These are phyloP conservation scores for Scutellaria barbata DNA, from an alignment of 257 asterid genomes.

Conservation along the genomic window DNA sequence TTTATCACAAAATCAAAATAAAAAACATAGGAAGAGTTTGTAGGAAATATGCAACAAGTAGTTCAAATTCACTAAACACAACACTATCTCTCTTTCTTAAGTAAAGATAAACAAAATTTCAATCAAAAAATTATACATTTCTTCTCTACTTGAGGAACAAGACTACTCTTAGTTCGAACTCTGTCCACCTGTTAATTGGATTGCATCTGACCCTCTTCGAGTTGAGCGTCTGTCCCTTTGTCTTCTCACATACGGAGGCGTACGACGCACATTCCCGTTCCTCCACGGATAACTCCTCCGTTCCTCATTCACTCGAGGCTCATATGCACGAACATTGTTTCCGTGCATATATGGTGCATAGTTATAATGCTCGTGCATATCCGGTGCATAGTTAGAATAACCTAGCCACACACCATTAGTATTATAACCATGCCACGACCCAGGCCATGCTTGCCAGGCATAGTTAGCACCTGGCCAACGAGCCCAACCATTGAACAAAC, in stretches of 20 bases:
- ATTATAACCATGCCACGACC: slow-evolving; percentile 41
- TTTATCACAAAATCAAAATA: too few relatives aligned
- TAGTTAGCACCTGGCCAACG: slow-evolving; percentile 30
- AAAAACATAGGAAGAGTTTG: too few relatives aligned
- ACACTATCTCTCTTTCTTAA: too few relatives aligned
- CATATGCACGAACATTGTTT: slow-evolving; percentile 17
- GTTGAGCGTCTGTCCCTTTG: not conserved
- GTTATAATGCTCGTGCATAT: slow-evolving; percentile 25
- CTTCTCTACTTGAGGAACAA: slow-evolving; percentile 7
- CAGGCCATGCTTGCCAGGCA: not conserved
- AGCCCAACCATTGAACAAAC: not conserved
- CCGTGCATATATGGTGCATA: not conserved
- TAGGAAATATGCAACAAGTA: too few relatives aligned
- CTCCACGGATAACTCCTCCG: slow-evolving; percentile 1
- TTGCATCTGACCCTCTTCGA: slow-evolving; percentile 30
- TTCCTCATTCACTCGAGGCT: slow-evolving; percentile 23
- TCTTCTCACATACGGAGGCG: slow-evolving; percentile 18
- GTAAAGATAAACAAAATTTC: too few relatives aligned
- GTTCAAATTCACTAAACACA: too few relatives aligned
- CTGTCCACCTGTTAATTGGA: slow-evolving; percentile 31
- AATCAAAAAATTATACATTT: not conserved
- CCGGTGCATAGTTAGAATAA: not conserved
- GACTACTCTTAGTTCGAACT: slow-evolving; percentile 32
- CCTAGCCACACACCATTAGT: slow-evolving; percentile 35
- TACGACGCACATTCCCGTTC: slow-evolving; percentile 25